A percentile compares a stretch with the other conserved stretches of the same genome.
These are phyloP conservation scores for Dothideomycetes sp. DNA, from an alignment of 2,329 filamentous ascomycete genomes.

Conservation along the genomic window DNA sequence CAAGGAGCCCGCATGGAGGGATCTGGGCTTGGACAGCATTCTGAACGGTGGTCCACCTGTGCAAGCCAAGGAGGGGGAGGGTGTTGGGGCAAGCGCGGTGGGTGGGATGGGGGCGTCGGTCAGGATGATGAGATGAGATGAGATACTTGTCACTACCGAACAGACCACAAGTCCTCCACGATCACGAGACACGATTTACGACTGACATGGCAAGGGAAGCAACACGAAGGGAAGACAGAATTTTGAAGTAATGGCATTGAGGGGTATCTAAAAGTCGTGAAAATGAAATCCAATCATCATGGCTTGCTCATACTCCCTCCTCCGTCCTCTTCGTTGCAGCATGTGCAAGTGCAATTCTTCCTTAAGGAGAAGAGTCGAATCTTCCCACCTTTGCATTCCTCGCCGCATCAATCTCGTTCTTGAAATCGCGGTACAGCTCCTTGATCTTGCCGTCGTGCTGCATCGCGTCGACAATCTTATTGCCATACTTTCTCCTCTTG, in stretches of 20 bases:
- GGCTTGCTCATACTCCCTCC: too few species aligned
- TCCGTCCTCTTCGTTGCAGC: too few species aligned
- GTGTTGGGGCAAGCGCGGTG: neutral
- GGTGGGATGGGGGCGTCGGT: neutral
- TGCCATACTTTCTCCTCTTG: conserved; percentile 49
- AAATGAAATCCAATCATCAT: too few species aligned
- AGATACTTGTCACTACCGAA: too few species aligned
- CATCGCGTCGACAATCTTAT: conserved; percentile 56
- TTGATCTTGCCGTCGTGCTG: conserved; percentile 46
- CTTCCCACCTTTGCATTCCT: conserved; percentile 34
- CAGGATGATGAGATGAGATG: neutral
- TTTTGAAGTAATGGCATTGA: too few species aligned
- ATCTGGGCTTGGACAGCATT: conserved; percentile 60
- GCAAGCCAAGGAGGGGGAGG: neutral
- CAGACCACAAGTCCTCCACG: too few species aligned
- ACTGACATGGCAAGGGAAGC: too few species aligned
- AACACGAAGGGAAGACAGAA: too few species aligned
- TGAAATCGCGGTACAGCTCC: conserved; percentile 55
- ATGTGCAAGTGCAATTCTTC: too few species aligned
- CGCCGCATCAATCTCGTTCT: conserved; percentile 48
- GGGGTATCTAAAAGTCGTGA: too few species aligned
- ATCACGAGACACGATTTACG: too few species aligned
- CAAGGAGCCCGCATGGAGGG: conserved; percentile 66
- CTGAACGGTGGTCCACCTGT: conserved; percentile 50
- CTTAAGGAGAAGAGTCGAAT: conserved; percentile 6